Evolutionary conservation across 106 monocot genomes (phyloP).

Genomic region (Triglochin maritima): DNA sequence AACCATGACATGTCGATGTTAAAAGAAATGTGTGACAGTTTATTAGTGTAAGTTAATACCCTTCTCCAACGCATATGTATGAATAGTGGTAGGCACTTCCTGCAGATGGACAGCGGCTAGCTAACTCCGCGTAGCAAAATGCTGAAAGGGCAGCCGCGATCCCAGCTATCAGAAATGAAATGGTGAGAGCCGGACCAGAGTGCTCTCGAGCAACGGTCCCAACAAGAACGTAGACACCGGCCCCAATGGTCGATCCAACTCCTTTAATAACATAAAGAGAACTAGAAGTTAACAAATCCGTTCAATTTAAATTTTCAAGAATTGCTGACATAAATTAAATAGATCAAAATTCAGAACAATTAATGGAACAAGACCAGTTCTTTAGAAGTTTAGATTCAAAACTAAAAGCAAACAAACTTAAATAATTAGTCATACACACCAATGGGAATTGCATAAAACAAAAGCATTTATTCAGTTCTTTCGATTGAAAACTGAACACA

Average conservation of each 20-base stretch:
- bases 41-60: constrained; percentile 25
- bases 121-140: constrained; percentile 98
- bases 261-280: constrained; percentile 29
- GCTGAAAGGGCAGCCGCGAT: constrained; percentile 96
- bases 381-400: neutral
- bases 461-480: no score
- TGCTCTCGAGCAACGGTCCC: constrained; percentile 94
- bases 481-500: no score
- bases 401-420: neutral
- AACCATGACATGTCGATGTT: no score
- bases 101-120: constrained; percentile 97
- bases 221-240: constrained; percentile 96
- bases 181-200: constrained; percentile 79
- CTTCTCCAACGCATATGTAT: constrained; percentile 97
- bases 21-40: no score
- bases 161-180: constrained; percentile 95
- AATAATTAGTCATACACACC: neutral
- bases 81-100: constrained; percentile 99
- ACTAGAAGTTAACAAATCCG: neutral
- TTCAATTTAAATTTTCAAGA: no score
- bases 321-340: neutral
- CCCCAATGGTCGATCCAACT: constrained; percentile 92
- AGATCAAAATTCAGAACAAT: neutral
- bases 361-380: neutral
- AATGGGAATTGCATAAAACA: no score